Base-by-base conservation (phyloP, 2,329 filamentous ascomycete genomes). In the Aspergillus brasiliensis region DNA sequence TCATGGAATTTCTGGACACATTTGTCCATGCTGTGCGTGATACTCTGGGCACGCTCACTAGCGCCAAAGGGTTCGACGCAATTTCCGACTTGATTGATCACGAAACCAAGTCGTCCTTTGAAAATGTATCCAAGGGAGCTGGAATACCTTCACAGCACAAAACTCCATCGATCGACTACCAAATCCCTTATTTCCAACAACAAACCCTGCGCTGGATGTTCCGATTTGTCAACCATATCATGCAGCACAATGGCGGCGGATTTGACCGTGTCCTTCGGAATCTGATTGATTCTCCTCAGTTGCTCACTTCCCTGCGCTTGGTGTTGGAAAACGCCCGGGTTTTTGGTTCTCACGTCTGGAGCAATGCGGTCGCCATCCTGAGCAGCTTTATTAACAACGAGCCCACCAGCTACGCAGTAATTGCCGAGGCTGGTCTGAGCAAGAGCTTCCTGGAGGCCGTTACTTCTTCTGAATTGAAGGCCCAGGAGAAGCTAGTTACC, bases 331-430 rank as follows among this genome's bases (percentile, higher is more conserved):
- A 96, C 69, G 88, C 91, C 38, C 82, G 82, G 55, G 82, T 88
- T 38, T 99, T 93, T 73, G 95, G 95, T 11, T 95, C 94, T 2
- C 89, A 95, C 60, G 92, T 98, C 5, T 99, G 95, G 95, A 97
- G 92, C 51, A 93, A 93, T 73, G 90, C 92, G 6, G 91, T 97
- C 62, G 93, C 89, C 57, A 94, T 97, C 58, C 81, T 99, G 53
- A 95, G 91, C 71, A 94, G 92, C 68, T 99, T 99, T 76, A 96
- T 99, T 69, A 96, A 99, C 77, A 97, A 98, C 72, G 95, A 99
- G 71, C 95, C 95, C 0, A 99, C 95, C 0, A 99, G 95, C 75
- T 99, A 97, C 74, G 90, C 92, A 27, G 92, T 97, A 23, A 95
- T 99, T 65, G 92, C 91, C 13, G 95, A 99, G 77, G 94, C 95